Conservation (phyloP, 2,329 filamentous ascomycete genomes). For the Fusarium acutatum region DNA sequence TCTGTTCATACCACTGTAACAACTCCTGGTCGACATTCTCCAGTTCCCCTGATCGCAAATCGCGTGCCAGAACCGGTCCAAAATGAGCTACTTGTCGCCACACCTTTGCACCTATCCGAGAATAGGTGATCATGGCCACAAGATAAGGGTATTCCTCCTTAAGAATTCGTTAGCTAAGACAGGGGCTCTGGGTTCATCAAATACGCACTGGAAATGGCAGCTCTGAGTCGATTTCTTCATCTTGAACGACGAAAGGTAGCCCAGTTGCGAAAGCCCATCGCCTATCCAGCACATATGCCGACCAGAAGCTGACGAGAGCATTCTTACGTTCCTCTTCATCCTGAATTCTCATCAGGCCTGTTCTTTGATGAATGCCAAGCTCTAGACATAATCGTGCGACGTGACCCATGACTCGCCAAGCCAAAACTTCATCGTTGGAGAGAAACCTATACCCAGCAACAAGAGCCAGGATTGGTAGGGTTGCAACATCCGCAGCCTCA, state of each 20-base stretch:
- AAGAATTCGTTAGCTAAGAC: constrained; percentile 21
- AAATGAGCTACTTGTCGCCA: constrained; percentile 82
- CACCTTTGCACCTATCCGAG: constrained; percentile 83
- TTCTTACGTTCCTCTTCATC: constrained; percentile 74
- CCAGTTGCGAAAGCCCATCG: constrained; percentile 92
- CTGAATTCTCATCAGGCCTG: constrained; percentile 74
- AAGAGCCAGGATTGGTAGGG: constrained; percentile 61
- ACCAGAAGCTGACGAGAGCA: constrained; percentile 83
- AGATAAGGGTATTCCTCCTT: constrained; percentile 73
- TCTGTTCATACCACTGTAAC: constrained; percentile 82
- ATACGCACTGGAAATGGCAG: constrained; percentile 78
- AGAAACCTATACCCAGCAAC: constrained; percentile 80
- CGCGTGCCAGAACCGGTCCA: constrained; percentile 66
- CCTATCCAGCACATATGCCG: constrained; percentile 83
- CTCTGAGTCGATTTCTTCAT: constrained; percentile 83
- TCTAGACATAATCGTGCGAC: constrained; percentile 82
- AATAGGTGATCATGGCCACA: constrained; percentile 85
- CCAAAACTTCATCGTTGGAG: constrained; percentile 83
- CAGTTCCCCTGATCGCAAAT: constrained; percentile 77
- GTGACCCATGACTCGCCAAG: constrained; percentile 87
- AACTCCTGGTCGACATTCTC: constrained; percentile 84
- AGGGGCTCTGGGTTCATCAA: background rate
- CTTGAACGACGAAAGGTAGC: constrained; percentile 84
- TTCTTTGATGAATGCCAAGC: constrained; percentile 82
- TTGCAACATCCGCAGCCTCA: constrained; percentile 57